Evolutionary conservation across 75 land plant species (phyloP).

Genomic region (Pseudotsuga menziesii): DNA sequence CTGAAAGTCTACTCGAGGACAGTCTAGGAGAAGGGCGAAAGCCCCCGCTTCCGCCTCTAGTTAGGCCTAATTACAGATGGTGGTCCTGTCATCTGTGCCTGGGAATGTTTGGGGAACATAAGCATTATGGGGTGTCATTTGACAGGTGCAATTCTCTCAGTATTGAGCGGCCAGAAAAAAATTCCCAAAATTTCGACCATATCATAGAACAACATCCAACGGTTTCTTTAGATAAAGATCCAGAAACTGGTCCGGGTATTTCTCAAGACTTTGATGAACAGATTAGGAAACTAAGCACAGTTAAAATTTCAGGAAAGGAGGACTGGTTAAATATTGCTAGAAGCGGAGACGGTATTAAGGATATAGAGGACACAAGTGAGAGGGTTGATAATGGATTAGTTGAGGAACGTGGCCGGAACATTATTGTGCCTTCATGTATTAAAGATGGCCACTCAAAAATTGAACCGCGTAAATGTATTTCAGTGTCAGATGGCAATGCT

Average conservation of each 20-base stretch:
- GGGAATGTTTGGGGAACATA: neutral
- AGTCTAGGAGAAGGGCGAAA: neutral
- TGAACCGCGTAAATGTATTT: neutral
- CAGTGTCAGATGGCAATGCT: neutral
- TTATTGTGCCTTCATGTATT: neutral
- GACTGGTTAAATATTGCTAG: neutral
- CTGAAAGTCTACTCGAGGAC: neutral
- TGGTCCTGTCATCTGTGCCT: neutral
- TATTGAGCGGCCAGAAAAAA: neutral
- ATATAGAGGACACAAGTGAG: neutral
- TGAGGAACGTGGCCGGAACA: neutral
- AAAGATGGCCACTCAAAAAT: neutral
- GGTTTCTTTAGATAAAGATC: neutral
- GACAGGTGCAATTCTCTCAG: neutral
- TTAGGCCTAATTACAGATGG: slow-evolving; percentile 1
- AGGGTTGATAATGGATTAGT: no score
- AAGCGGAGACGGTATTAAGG: neutral
- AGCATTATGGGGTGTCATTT: neutral
- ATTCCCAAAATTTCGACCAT: no score
- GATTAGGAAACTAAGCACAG: neutral
- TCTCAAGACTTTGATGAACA: neutral
- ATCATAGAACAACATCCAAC: neutral
- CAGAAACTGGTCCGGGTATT: neutral
- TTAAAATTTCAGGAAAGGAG: neutral
- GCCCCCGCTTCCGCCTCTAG: neutral